Evolutionary conservation across 176 grass and related monocot species (phyloP).

Genomic region (Thinopyrum elongatum): DNA sequence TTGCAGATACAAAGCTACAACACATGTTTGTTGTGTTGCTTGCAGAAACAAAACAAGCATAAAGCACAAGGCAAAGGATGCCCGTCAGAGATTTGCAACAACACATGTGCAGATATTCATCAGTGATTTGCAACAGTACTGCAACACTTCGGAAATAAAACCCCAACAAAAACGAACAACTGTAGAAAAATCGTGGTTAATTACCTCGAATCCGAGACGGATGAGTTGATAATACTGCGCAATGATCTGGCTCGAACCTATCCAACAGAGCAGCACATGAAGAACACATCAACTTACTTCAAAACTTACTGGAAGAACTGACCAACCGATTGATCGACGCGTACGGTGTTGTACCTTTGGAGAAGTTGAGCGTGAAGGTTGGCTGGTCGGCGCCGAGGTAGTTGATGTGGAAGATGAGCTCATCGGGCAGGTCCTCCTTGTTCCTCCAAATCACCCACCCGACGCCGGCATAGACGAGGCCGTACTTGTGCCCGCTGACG

Average conservation of each 20-base stretch:
- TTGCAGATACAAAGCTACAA: background rate
- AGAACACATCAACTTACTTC: background rate
- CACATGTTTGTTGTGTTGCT: background rate
- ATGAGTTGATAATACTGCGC: constrained; percentile 87
- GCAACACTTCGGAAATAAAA: background rate
- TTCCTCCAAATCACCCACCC: constrained; percentile 63
- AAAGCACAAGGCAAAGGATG: background rate
- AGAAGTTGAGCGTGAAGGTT: constrained; percentile 85
- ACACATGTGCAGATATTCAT: too few species aligned
- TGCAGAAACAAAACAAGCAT: background rate
- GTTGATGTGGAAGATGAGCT: constrained; percentile 90
- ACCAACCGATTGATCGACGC: background rate
- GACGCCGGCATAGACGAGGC: constrained; percentile 72
- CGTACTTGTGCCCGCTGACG: constrained; percentile 75
- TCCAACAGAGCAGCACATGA: background rate
- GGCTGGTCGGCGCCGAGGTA: constrained; percentile 79
- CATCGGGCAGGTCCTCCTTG: constrained; percentile 72
- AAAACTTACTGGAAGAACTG: background rate
- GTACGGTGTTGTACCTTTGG: constrained; percentile 42
- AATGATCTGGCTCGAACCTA: constrained; percentile 79
- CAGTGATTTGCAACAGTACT: background rate
- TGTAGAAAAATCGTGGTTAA: background rate
- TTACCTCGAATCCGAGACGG: constrained; percentile 74
- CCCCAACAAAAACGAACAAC: background rate
- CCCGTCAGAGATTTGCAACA: too few species aligned